phyloP scores from a whole-genome alignment of 129 eudicot genomes.

The Smallanthus sonchifolius region DNA sequence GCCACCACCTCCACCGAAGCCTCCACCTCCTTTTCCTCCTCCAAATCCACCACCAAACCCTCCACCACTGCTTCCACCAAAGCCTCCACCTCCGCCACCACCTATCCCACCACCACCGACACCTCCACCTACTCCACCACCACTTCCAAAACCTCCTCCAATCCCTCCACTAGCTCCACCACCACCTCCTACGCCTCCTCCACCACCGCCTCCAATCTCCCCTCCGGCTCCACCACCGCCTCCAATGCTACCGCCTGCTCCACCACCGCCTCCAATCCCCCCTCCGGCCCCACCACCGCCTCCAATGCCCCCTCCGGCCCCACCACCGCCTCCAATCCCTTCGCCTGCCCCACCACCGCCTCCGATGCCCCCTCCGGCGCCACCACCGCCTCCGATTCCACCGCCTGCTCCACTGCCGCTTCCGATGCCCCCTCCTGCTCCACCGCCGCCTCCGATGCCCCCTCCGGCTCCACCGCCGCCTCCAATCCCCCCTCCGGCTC shows the following conservation, averaged over 20 bases:
- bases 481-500: conserved; percentile 20
- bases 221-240: conserved; percentile 34
- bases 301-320: conserved; percentile 21
- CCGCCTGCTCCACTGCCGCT: conserved; percentile 23
- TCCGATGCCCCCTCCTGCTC: conserved; percentile 5
- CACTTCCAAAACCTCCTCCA: conserved; percentile 33
- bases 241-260: conserved; percentile 8
- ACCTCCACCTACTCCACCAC: conserved; percentile 29
- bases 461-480: conserved; percentile 23
- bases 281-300: conserved; percentile 26
- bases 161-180: conserved; percentile 23
- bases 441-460: conserved; percentile 17
- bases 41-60: conserved; percentile 31
- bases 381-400: conserved; percentile 12
- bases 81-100: conserved; percentile 33
- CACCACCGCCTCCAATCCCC: conserved; percentile 8
- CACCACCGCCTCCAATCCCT: neutral
- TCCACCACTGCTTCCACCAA: conserved; percentile 16
- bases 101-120: conserved; percentile 32
- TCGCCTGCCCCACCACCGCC: conserved; percentile 7
- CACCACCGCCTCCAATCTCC: conserved; percentile 21
- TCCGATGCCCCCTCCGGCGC: neutral
- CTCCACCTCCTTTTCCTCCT: conserved; percentile 30
- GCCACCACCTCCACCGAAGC: conserved; percentile 31
- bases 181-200: conserved; percentile 25